Evolutionary conservation across 1,284 basidiomycete species (phyloP).

Genomic region (Rugosomyces carneus): DNA sequence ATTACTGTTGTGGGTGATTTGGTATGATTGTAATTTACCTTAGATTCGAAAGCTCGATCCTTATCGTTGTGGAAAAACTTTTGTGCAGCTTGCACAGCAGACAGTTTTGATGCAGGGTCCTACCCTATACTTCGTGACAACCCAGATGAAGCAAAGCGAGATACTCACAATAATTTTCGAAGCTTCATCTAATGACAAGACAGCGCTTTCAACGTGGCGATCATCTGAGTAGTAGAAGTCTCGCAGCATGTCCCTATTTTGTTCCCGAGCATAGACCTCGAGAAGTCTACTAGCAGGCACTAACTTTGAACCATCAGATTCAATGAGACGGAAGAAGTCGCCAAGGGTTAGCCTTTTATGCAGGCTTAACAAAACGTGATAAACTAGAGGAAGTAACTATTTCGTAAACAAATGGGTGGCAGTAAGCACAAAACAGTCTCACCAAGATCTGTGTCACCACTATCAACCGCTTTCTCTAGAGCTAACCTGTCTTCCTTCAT

Average conservation of each 20-base stretch:
- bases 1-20: no score
- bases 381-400: slow-evolving; percentile 47
- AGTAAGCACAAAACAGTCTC: slow-evolving; percentile 6
- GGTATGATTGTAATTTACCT: no score
- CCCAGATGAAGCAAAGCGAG: background rate
- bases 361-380: slow-evolving; percentile 84
- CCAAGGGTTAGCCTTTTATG: slow-evolving; percentile 82
- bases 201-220: slow-evolving; percentile 85
- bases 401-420: slow-evolving; percentile 1
- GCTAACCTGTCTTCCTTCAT: slow-evolving; percentile 96
- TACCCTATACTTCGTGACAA: slow-evolving; percentile 25
- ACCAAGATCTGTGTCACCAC: slow-evolving; percentile 95
- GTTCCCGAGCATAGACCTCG: slow-evolving; percentile 85
- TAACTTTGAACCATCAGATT: slow-evolving; percentile 76
- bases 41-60: slow-evolving; percentile 85
- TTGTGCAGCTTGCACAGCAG: slow-evolving; percentile 74
- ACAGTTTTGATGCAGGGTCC: slow-evolving; percentile 67
- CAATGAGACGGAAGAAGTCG: slow-evolving; percentile 91
- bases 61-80: slow-evolving; percentile 95
- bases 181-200: slow-evolving; percentile 82
- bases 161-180: slow-evolving; percentile 33
- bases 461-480: slow-evolving; percentile 86
- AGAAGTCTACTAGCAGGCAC: slow-evolving; percentile 71
- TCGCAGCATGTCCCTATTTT: slow-evolving; percentile 85
- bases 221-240: slow-evolving; percentile 99